Evolutionary conservation across 148 eudicot species (phyloP).

Genomic region (Dianthus caryophyllus): DNA sequence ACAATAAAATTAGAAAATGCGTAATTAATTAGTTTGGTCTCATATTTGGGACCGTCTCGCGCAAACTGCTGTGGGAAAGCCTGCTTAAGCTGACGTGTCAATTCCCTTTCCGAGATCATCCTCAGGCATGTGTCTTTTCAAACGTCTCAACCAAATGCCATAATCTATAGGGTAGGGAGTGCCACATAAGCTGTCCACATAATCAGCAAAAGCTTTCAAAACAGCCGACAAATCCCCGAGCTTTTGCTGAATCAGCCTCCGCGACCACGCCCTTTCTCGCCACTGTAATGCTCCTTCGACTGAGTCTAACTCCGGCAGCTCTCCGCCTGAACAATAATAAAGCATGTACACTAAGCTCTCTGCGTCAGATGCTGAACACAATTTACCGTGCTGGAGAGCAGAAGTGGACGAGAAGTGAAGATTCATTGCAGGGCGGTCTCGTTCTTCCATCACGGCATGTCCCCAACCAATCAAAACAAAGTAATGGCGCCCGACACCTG

Average conservation of each 20-base stretch:
- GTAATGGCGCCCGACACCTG: constrained; percentile 47
- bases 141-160: constrained; percentile 77
- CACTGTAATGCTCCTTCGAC: constrained; percentile 90
- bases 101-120: constrained; percentile 72
- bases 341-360: constrained; percentile 91
- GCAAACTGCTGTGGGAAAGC: not conserved
- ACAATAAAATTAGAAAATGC: no score
- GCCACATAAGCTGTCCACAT: constrained; percentile 92
- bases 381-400: constrained; percentile 86
- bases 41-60: not conserved
- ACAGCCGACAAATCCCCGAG: constrained; percentile 94
- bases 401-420: constrained; percentile 88
- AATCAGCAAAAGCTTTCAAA: constrained; percentile 91
- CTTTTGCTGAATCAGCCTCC: constrained; percentile 77
- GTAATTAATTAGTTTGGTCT: no score
- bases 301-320: constrained; percentile 75
- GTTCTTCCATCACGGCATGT: constrained; percentile 84
- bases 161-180: constrained; percentile 86
- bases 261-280: constrained; percentile 92
- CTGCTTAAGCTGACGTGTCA: constrained; percentile 39
- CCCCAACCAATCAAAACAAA: constrained; percentile 88
- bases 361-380: constrained; percentile 93
- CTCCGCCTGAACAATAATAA: constrained; percentile 69
- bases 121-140: constrained; percentile 57
- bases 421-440: constrained; percentile 87